Evolutionary conservation across 768 basidiomycete species (phyloP).

Genomic region (Ramaria sp.): DNA sequence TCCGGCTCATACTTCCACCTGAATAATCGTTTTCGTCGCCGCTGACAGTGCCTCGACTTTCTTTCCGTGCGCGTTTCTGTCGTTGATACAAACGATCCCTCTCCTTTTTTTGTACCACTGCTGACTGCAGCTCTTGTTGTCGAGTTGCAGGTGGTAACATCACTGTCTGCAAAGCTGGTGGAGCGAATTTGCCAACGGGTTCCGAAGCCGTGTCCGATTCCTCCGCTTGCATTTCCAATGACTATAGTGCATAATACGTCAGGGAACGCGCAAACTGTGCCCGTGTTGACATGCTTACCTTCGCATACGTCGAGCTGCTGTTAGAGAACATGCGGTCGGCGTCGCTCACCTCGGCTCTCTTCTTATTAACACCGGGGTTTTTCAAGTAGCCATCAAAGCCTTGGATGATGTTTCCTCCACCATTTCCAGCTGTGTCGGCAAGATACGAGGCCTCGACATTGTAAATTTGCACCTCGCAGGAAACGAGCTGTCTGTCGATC

Average conservation of each 20-base stretch:
- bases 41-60: conserved; percentile 57
- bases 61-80: conserved; percentile 59
- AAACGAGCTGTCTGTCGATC: conserved; percentile 70
- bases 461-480: conserved; percentile 70
- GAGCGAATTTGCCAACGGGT: conserved; percentile 44
- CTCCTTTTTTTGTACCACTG: conserved; percentile 66
- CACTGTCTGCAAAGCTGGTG: conserved; percentile 65
- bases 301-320: conserved; percentile 68
- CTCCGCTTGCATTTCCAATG: conserved; percentile 64
- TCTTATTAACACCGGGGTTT: conserved; percentile 53
- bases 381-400: conserved; percentile 85
- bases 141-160: conserved; percentile 66
- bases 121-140: conserved; percentile 47
- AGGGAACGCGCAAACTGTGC: neutral
- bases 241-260: conserved; percentile 30
- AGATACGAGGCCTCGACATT: conserved; percentile 68
- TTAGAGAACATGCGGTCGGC: conserved; percentile 73
- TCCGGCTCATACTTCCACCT: conserved; percentile 21
- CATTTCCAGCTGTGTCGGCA: conserved; percentile 51
- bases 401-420: conserved; percentile 76
- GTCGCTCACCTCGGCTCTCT: conserved; percentile 69
- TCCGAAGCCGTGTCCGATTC: conserved; percentile 48
- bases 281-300: conserved; percentile 30
- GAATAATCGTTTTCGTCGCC: conserved; percentile 56
- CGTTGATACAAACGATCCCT: conserved; percentile 78